A percentile compares a stretch with the other conserved stretches of the same genome.
These are phyloP conservation scores for Fusarium sambucinum DNA, from an alignment of 2,329 filamentous ascomycete species.

Conservation along the genomic window DNA sequence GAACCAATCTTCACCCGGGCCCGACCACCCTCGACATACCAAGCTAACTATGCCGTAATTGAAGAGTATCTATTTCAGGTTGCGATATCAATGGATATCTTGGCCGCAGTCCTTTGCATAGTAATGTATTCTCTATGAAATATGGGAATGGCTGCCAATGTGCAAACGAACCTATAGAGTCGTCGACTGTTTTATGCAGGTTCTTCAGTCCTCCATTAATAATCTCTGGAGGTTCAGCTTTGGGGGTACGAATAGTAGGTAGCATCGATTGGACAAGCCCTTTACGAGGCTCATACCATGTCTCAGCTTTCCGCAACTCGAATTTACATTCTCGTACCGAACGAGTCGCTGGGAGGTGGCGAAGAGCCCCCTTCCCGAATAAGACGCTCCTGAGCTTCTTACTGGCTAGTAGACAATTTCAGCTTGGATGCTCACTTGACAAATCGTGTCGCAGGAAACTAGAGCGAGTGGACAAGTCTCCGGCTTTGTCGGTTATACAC, in stretches of 20 bases:
- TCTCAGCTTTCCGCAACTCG: constrained; percentile 33
- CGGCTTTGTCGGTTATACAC: constrained; percentile 22
- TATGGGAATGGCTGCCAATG: background rate
- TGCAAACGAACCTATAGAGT: background rate
- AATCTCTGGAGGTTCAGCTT: background rate
- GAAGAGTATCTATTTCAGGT: too few relatives aligned
- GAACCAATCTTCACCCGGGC: constrained; percentile 29
- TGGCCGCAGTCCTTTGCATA: background rate
- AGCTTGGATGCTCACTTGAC: constrained; percentile 27
- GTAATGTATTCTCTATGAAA: background rate
- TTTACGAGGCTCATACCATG: constrained; percentile 16
- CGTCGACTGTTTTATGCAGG: background rate
- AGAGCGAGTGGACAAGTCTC: constrained; percentile 15
- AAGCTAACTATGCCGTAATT: background rate
- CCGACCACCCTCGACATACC: background rate
- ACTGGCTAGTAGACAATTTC: constrained; percentile 35
- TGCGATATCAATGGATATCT: too few relatives aligned
- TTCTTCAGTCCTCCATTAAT: background rate
- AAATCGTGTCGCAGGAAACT: constrained; percentile 33
- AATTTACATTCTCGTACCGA: constrained; percentile 13
- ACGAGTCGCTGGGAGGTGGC: constrained; percentile 31
- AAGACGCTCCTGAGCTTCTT: constrained; percentile 34
- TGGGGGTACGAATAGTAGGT: background rate
- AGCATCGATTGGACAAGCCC: background rate
- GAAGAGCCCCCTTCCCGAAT: constrained; percentile 28